Conservation (phyloP, 1,284 basidiomycete species). For the Sporisorium graminicola region DNA sequence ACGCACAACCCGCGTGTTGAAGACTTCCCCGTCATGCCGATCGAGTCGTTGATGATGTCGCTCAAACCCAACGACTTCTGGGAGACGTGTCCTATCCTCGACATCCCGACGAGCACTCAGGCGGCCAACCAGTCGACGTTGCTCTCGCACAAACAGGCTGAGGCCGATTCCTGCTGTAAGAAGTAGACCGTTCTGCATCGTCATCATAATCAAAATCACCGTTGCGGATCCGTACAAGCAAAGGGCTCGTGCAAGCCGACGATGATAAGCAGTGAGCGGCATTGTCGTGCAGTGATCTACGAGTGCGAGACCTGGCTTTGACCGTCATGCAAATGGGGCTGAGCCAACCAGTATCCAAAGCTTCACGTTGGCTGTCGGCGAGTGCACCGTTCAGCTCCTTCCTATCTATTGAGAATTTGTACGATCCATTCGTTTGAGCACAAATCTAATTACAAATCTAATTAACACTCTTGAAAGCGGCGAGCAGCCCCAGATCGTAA, state of each 20-base stretch:
- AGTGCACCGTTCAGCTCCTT: conserved; percentile 14
- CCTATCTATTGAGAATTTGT: no score
- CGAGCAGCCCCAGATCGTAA: conserved; percentile 29
- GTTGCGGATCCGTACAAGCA: no score
- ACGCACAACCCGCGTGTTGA: conserved; percentile 87
- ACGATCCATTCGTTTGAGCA: neutral
- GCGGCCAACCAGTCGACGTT: conserved; percentile 23
- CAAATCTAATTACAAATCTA: neutral
- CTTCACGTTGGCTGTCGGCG: conserved; percentile 18
- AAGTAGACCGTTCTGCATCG: conserved; percentile 6
- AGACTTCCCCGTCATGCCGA: conserved; percentile 87
- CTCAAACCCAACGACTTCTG: conserved; percentile 91
- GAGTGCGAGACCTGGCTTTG: no score
- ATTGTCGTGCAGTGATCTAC: no score
- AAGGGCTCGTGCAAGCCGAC: no score
- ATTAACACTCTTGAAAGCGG: conserved; percentile 17
- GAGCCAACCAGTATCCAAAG: conserved; percentile 11
- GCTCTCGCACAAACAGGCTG: neutral
- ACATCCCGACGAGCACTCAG: conserved; percentile 81
- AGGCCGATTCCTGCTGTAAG: conserved; percentile 16
- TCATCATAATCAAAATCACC: neutral
- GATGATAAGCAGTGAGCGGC: no score
- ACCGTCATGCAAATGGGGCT: no score
- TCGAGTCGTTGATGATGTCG: conserved; percentile 80
- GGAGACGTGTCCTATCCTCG: conserved; percentile 83